Percentiles rank a stretch among this genome's conserved stretches.
Evolutionary conservation across 139 green algal genomes (phyloP).

Genomic region (Chlamydomonas sphaeroides): DNA sequence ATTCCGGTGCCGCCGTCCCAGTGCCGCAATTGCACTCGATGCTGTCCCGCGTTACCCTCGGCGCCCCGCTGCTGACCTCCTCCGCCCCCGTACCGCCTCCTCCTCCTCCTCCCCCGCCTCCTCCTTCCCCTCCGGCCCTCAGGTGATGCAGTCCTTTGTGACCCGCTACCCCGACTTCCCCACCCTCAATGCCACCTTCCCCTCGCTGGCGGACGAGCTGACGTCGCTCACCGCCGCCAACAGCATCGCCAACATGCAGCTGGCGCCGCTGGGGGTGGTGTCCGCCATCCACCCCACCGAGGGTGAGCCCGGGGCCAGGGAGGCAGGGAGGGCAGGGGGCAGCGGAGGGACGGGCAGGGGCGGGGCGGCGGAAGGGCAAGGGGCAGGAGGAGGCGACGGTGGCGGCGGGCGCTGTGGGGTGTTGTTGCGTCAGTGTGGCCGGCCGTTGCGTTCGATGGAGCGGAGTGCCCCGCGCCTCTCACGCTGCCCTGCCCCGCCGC

Average conservation of each 20-base stretch:
- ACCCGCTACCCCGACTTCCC: constrained; percentile 16
- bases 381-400: neutral
- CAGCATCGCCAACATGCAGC: constrained; percentile 38
- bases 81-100: no score
- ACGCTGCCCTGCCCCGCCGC: no score
- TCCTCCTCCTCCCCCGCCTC: neutral
- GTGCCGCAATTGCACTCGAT: no score
- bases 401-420: no score
- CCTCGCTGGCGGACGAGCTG: constrained; percentile 16
- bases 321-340: neutral
- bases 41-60: no score
- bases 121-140: neutral
- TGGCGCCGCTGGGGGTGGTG: constrained; percentile 32
- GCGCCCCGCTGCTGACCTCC: no score
- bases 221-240: constrained; percentile 1
- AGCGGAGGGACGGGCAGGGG: neutral
- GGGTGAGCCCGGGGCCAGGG: neutral
- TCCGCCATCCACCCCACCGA: neutral
- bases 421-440: no score
- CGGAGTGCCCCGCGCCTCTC: no score
- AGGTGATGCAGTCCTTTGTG: constrained; percentile 40
- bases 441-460: no score
- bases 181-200: constrained; percentile 25
- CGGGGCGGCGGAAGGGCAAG: neutral
- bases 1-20: no score